phyloP scores from a whole-genome alignment of 2,329 filamentous ascomycete species.

The Scedosporium minutisporum region DNA sequence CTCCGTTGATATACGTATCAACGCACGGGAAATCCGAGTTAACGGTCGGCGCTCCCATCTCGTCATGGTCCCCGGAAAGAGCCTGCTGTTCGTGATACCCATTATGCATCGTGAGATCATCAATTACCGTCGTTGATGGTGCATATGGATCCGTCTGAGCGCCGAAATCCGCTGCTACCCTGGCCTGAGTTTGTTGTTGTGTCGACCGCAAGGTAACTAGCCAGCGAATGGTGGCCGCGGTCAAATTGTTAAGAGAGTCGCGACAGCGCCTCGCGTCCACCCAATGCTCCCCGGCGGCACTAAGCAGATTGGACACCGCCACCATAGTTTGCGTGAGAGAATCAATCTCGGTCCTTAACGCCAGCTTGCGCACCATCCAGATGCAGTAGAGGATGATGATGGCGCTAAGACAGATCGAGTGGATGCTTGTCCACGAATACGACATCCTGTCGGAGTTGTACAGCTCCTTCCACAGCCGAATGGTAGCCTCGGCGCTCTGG shows the following conservation, averaged over 20 bases:
- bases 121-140: too few relatives aligned
- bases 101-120: too few relatives aligned
- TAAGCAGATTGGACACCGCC: conserved; percentile 34
- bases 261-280: conserved; percentile 35
- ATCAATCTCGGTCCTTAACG: conserved; percentile 25
- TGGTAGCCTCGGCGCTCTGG: conserved; percentile 28
- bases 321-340: conserved; percentile 30
- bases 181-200: neutral
- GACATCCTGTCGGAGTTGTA: conserved; percentile 34
- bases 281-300: conserved; percentile 43
- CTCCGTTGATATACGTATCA: conserved; percentile 7
- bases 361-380: conserved; percentile 32
- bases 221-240: conserved; percentile 19
- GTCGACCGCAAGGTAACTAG: conserved; percentile 11
- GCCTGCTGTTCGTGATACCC: neutral
- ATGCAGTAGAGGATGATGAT: conserved; percentile 43
- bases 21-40: conserved; percentile 2
- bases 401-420: conserved; percentile 36
- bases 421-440: conserved; percentile 38
- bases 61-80: neutral
- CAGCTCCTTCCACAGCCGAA: conserved; percentile 30
- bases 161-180: neutral
- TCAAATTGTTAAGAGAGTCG: conserved; percentile 32
- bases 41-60: neutral
- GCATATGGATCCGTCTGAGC: too few relatives aligned